Base-by-base conservation (phyloP, 495 filamentous ascomycete species). In the Penicillium coffeae region DNA sequence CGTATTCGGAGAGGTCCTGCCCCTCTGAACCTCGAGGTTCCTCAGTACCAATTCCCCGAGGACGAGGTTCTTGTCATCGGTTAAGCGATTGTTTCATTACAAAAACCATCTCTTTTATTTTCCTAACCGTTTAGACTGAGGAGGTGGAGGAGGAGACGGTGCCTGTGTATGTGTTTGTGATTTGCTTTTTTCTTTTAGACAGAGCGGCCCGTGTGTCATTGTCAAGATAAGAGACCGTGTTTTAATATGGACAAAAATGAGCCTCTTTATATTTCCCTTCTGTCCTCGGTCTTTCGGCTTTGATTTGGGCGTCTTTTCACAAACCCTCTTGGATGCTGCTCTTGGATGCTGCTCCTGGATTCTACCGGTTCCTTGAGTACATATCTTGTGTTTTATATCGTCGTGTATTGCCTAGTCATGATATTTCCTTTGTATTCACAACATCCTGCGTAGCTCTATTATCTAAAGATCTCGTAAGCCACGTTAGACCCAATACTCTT, bases 11-110 rank as follows among this genome's bases (percentile, higher is more conserved):
- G 87, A 80, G 93, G 93, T 18, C 93, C 93, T 40, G 93, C 93
- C 45, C 93, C 93, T 52, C 79, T 97, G 62, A 99, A 99, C 79
- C 80, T 99, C 60, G 93, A 95, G 81, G 83, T 99, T 54, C 93
- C 93, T 51, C 58, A 64, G 63, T 99, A 99, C 77, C 85, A 83
- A 55, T 91, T 94, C 79, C 78, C 85, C 54, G 84, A 88, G 62
- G 89, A 91, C 16, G 81, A 81, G 52, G 82, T 79, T 70, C 76
- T 94, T 41, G 60, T 91, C 55, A 89, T 94, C 66, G 89, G 89
- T 83, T 94, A 74, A 67, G 56, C 56, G 57, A 59, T 36, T 48
- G 32, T 21, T 36, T 55, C 36, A 42, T 38, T 30, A 52, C 42
- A 49, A 48, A 50, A 47, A 22, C 49, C 21, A 19, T 16, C 20